A percentile compares a stretch with the other conserved stretches of the same genome.
Evolutionary conservation across 768 basidiomycete species (phyloP).

Genomic region (Termitomyces sp.): DNA sequence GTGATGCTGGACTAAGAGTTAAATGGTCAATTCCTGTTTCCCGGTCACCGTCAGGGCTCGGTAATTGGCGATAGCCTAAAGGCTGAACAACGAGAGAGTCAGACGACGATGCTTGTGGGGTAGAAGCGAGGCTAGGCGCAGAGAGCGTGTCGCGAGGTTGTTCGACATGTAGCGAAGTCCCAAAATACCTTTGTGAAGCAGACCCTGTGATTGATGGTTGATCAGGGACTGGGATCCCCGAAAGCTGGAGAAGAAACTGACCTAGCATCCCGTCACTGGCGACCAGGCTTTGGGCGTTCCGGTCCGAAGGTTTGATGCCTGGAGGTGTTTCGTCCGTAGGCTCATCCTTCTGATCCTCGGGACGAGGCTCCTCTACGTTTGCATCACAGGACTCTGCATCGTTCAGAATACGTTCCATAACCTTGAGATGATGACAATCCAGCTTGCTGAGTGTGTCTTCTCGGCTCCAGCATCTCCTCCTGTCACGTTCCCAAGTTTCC

Average conservation of each 20-base stretch:
- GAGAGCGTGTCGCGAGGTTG: neutral
- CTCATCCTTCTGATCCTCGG: conserved; percentile 14
- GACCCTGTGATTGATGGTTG: neutral
- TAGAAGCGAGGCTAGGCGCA: conserved; percentile 1
- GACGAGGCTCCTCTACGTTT: conserved; percentile 5
- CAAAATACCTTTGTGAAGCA: neutral
- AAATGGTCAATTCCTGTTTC: conserved; percentile 12
- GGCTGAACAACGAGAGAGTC: conserved; percentile 3
- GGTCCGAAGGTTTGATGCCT: conserved; percentile 5
- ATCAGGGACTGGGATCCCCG: conserved; percentile 4
- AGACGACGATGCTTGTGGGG: neutral
- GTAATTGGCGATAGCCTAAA: conserved; percentile 1
- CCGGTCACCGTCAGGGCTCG: conserved; percentile 7
- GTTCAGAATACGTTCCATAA: conserved; percentile 21
- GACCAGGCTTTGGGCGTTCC: conserved; percentile 4
- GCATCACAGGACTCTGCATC: conserved; percentile 9
- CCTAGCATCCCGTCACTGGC: conserved; percentile 10
- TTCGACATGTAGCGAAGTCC: conserved; percentile 1
- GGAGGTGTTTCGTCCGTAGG: neutral
- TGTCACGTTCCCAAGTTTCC: conserved; percentile 16
- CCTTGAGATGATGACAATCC: conserved; percentile 16
- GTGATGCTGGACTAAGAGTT: conserved; percentile 39
- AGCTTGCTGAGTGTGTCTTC: conserved; percentile 18
- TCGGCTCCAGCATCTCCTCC: conserved; percentile 17
- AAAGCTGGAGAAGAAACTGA: conserved; percentile 5